Conservation (phyloP, 345 rosid species). For the Euclidium syriacum region DNA sequence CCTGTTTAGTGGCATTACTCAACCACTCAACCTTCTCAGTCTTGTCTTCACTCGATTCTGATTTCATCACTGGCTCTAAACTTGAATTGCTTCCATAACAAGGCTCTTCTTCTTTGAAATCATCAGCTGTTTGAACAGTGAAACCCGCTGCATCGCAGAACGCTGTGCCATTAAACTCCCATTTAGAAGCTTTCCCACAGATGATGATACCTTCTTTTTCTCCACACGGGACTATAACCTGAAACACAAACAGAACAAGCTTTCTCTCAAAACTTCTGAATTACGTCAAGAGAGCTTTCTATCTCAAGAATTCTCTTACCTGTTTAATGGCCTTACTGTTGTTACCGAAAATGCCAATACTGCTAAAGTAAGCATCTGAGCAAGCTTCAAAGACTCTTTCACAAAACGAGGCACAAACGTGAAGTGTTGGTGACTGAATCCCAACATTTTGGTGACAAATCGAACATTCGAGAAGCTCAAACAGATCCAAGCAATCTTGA, state of each 20-base stretch:
- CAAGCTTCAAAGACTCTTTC: slow-evolving; percentile 65
- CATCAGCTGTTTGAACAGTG: slow-evolving; percentile 34
- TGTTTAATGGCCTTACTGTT: slow-evolving; percentile 51
- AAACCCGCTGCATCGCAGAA: slow-evolving; percentile 74
- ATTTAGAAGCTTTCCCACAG: slow-evolving; percentile 65
- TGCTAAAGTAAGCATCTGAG: slow-evolving; percentile 66
- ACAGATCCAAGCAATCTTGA: slow-evolving; percentile 60
- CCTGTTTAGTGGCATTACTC: slow-evolving; percentile 60
- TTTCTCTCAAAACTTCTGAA: slow-evolving; percentile 1
- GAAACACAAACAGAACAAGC: slow-evolving; percentile 9
- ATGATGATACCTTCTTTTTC: slow-evolving; percentile 47
- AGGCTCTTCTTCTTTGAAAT: slow-evolving; percentile 37
- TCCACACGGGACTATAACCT: slow-evolving; percentile 80
- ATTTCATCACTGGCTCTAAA: slow-evolving; percentile 50
- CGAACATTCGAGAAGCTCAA: slow-evolving; percentile 78
- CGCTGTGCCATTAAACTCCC: slow-evolving; percentile 75
- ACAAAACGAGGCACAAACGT: slow-evolving; percentile 62
- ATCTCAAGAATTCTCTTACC: slow-evolving; percentile 29
- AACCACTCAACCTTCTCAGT: slow-evolving; percentile 24
- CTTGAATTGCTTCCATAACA: slow-evolving; percentile 65
- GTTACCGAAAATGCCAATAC: no score
- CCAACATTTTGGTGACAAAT: slow-evolving; percentile 64
- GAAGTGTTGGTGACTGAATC: slow-evolving; percentile 56
- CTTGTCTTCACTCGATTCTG: no score
- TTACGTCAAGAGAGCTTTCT: not conserved